A percentile compares a stretch with the other conserved stretches of the same genome.
These are phyloP conservation scores for Tulasnella sp. DNA, from an alignment of 768 basidiomycete genomes.

Conservation along the genomic window DNA sequence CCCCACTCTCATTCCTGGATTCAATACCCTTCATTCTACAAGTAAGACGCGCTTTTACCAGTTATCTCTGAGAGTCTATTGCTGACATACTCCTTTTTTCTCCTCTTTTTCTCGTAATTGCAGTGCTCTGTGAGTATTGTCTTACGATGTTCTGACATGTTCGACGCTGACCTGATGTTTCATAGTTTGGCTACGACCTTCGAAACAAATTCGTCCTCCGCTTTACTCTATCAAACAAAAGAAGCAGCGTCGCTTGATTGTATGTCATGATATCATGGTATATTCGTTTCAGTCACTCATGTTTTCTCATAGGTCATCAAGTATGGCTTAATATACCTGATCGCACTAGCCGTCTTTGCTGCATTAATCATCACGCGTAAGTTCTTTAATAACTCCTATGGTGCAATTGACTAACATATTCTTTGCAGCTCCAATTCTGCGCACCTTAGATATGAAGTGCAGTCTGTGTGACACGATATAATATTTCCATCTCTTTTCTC, in stretches of 20 bases:
- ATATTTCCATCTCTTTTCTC: background rate
- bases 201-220: slow-evolving; percentile 84
- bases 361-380: slow-evolving; percentile 68
- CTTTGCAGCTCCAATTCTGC: background rate
- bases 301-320: slow-evolving; percentile 47
- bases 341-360: slow-evolving; percentile 53
- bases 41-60: slow-evolving; percentile 49
- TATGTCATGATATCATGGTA: slow-evolving; percentile 30
- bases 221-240: slow-evolving; percentile 83
- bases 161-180: no score
- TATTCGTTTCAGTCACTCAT: slow-evolving; percentile 15
- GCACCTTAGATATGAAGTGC: slow-evolving; percentile 1
- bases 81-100: slow-evolving; percentile 3
- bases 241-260: slow-evolving; percentile 79
- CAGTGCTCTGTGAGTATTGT: no score
- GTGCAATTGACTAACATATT: background rate
- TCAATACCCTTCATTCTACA: slow-evolving; percentile 86
- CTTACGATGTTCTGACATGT: no score
- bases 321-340: slow-evolving; percentile 66
- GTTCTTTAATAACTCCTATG: slow-evolving; percentile 25
- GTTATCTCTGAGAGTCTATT: background rate
- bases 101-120: slow-evolving; percentile 11
- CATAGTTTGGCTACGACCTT: slow-evolving; percentile 75
- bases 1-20: slow-evolving; percentile 78
- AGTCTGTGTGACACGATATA: slow-evolving; percentile 1